Conservation (phyloP, 352 stramenopile species). For the Phytophthora cryptogea region DNA sequence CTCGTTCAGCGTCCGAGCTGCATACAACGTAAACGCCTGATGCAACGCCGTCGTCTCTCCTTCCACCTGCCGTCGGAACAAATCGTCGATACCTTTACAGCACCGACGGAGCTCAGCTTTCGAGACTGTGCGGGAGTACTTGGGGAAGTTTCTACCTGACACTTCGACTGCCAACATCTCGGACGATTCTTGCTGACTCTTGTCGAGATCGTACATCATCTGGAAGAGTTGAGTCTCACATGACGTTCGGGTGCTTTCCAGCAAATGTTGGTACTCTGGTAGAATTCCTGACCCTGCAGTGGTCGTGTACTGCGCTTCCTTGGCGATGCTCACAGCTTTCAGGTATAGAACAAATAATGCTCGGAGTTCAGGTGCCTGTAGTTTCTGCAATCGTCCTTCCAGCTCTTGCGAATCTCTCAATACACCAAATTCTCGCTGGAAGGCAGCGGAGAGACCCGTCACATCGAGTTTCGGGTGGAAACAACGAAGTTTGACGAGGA, state of each 20-base stretch:
- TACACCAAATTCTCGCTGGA: conserved; percentile 51
- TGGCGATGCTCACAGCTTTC: conserved; percentile 40
- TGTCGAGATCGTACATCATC: conserved; percentile 70
- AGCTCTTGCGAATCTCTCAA: conserved; percentile 40
- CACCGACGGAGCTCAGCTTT: conserved; percentile 59
- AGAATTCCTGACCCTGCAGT: conserved; percentile 40
- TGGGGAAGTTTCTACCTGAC: conserved; percentile 59
- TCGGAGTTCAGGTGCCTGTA: conserved; percentile 44
- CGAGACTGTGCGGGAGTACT: conserved; percentile 55
- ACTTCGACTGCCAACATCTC: conserved; percentile 64
- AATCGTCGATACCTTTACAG: conserved; percentile 53
- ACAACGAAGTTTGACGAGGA: conserved; percentile 61
- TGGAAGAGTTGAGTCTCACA: conserved; percentile 70
- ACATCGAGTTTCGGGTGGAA: conserved; percentile 54
- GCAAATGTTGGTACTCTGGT: conserved; percentile 49
- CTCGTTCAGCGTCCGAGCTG: conserved; percentile 41
- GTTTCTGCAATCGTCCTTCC: conserved; percentile 38
- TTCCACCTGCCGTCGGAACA: conserved; percentile 42
- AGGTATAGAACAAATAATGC: conserved; percentile 61
- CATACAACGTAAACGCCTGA: conserved; percentile 60
- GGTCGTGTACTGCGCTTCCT: conserved; percentile 38
- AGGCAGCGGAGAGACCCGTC: conserved; percentile 42
- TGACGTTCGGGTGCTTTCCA: conserved; percentile 53
- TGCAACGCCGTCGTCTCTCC: conserved; percentile 35
- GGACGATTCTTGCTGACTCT: conserved; percentile 42